phyloP scores from a whole-genome alignment of 208 protist genomes.

The Wallacemonas sp. region DNA sequence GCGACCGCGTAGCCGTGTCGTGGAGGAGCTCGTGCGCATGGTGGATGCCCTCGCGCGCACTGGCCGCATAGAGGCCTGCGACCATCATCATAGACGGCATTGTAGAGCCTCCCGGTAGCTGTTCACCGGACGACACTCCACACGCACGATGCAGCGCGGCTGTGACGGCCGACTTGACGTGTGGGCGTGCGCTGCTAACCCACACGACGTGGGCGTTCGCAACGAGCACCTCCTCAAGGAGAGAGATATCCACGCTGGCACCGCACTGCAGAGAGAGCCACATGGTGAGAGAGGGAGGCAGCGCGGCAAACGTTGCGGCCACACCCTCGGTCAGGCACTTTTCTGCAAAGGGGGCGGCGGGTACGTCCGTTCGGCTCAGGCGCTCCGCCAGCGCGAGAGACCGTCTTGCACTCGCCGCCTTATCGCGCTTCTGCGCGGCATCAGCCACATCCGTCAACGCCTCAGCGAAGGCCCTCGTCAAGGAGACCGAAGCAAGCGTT shows the following conservation, averaged over 20 bases:
- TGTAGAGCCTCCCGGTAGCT: conserved; percentile 25
- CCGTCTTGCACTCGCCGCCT: background rate
- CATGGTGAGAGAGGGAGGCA: conserved; percentile 29
- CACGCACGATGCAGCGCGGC: conserved; percentile 27
- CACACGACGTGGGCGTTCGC: conserved; percentile 45
- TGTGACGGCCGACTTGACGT: conserved; percentile 40
- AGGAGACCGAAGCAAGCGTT: conserved; percentile 55
- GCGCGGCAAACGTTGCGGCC: conserved; percentile 34
- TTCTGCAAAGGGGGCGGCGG: conserved; percentile 39
- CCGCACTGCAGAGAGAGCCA: conserved; percentile 63
- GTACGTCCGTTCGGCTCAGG: conserved; percentile 19
- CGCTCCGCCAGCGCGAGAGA: conserved; percentile 25
- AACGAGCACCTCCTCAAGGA: conserved; percentile 36
- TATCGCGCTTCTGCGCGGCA: background rate
- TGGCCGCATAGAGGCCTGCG: conserved; percentile 47
- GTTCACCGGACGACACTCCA: background rate
- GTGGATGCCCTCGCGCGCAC: conserved; percentile 21
- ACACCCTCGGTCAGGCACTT: conserved; percentile 50
- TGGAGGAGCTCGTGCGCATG: conserved; percentile 66
- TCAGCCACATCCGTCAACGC: background rate
- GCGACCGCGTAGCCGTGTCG: conserved; percentile 21
- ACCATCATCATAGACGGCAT: conserved; percentile 74
- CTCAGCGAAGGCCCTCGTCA: conserved; percentile 43
- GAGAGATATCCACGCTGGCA: conserved; percentile 21
- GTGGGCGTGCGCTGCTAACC: conserved; percentile 35